Base-by-base conservation (phyloP, 2,329 filamentous ascomycete species). In the Aspergillus fructus region DNA sequence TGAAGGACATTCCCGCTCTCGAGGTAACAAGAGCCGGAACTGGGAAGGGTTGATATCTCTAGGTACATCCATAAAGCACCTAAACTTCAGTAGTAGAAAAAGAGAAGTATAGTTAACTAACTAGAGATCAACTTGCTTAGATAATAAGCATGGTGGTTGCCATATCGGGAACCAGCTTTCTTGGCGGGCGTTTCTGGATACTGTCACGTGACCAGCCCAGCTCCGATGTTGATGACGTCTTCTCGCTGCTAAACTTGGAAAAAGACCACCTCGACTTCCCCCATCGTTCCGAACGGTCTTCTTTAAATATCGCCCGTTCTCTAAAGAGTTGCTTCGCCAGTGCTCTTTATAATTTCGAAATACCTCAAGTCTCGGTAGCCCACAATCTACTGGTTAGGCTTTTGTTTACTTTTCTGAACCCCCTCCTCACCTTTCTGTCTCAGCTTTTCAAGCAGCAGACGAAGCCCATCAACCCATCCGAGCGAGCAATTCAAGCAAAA, bases 261-360 rank as follows among this genome's bases (percentile, higher is more conserved):
- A 69, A 94, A 91, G 90, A 94, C 69, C 96, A 96, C 79, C 76
- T 89, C 74, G 85, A 61, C 56, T 39, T 46, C 43, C 33, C 52
- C 15, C 41, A 19, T 48, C 21, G 13, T 9, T 13, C 46, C 24
- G 33, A 54, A 3, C 17, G 21, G 12, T 23, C 27, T 37, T 30
- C 24, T 48, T 43, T 21, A 42, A 13, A 42, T 54, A 30, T 19
- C 39, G 3, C 27, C 8, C 17, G 9, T 43, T 34, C n/a, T n/a
- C 39, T 55, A 24, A 8, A 42, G 19, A 13, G 24, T 19, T n/a
- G 7, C 8, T 15, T 27, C 15, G 19, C 24, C n/a, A 34, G 4
- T 7, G 24, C 27, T n/a, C 21, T n/a, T 33, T 24, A 23, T 37
- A 41, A 42, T 12, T 40, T 33, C 33, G 37, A 11, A 50, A 7